Base-by-base conservation (phyloP, 208 protist genomes). In the Acanthamoeba lenticulata region DNA sequence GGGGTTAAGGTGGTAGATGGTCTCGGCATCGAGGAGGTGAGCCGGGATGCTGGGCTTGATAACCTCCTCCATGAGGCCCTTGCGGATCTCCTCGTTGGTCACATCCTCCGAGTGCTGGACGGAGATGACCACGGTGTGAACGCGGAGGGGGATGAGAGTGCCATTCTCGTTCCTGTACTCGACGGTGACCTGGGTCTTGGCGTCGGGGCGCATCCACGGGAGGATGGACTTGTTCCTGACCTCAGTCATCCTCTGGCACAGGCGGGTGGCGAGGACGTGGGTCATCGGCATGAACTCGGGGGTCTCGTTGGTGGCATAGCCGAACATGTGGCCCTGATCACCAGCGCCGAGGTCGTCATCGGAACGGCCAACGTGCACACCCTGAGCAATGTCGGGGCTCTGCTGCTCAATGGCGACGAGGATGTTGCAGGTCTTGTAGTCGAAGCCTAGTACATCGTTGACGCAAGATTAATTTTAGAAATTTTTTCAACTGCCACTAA, bases 291-390 rank as follows among this genome's bases (percentile, higher is more conserved):
- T 99, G 34, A 99, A 92, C 94, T 99, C 98, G 94, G 97, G 96
- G 69, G 99, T 99, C 98, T 99, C 99, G 96, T 99, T 98, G 57
- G 99, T 99, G 55, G 99, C 99, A 96, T 99, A 99, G 79, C 99
- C 99, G 95, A 99, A 99, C 99, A 99, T 99, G 97, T 99, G 98
- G 85, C 99, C 99, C 94, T 99, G 99, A 95, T 99, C 99, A 94
- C 99, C 99, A 90, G 99, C 99, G 92, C 99, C 99, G 91, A 99
- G 96, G 93, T 99, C 97, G 95, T 99, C 98, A 55, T 97, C 96
- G 42, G 97, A 94, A 93, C 98, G 98, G 74, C 96, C 95, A 74
- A 99, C 96, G 96, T 99, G 98, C 74, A 99, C 99, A 95, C 98
- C 98, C 94, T 99, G 97, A 77, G 97, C 98, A 96, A 99, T 99